Base-by-base conservation (phyloP, 2,329 filamentous ascomycete genomes). In the Tolypocladium paradoxum region DNA sequence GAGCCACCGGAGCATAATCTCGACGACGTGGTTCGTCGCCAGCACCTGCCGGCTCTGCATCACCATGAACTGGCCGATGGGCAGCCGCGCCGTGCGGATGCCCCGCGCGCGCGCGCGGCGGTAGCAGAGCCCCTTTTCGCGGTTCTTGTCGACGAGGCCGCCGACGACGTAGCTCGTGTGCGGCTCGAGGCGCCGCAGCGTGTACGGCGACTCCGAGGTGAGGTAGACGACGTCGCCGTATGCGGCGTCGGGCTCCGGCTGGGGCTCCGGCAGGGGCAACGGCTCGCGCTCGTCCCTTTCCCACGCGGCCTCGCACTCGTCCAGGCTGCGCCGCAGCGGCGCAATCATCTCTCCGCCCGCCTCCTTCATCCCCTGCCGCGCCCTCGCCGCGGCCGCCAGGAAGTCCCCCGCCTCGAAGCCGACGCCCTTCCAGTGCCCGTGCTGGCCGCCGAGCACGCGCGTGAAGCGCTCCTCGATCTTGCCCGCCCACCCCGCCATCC, bases 1-100 rank as follows among this genome's bases (percentile, higher is more conserved):
- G 52, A 99, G 70, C 90, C 91, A 99, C 59, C 83, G 84, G 47
- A 96, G 73, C 89, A 99, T 96, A 57, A 99, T 97, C 70, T 97
- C 92, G 48, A 93, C 82, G 1, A 99, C 93, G 64, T 99, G 93
- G 65, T 97, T 99, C 8, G 92, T 96, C 4, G 92, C 85, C 54
- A 99, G 73, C 5, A 99, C 88, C 61, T 86, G 83, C 34, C 93
- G 82, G 61, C 87, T 91, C 53, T 85, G 80, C 88, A 99, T 95
- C 58, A 90, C 80, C 76, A 99, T 85, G 68, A 89, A 97, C 57
- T 97, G 85, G n/a, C 90, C 90, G 62, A 99, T 97, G 0, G 93
- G 93, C 53, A 99, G 70, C 66, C 90, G 91, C 2, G 92, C 93
- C 0, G 93, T 97, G 58, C 86, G 85, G 61, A 99, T 82, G 0